phyloP scores from a whole-genome alignment of 192 early-diverging fungal species.

The Mortierella antarctica region DNA sequence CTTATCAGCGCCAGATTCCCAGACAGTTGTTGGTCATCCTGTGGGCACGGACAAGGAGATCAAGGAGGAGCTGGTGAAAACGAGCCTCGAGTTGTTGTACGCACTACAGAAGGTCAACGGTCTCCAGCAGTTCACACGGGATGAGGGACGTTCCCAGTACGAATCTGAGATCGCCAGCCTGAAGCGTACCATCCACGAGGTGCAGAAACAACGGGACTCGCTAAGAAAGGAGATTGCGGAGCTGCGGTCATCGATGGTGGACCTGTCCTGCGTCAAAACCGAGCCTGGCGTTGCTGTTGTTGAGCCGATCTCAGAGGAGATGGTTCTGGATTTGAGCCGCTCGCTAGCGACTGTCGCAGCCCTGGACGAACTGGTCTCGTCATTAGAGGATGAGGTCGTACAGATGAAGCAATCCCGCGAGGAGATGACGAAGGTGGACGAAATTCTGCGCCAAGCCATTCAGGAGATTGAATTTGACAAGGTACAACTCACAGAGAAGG shows the following conservation, averaged over 20 bases:
- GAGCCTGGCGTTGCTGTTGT: background rate
- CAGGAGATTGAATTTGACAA: background rate
- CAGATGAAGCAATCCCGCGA: background rate
- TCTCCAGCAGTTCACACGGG: too few species aligned
- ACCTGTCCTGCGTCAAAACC: background rate
- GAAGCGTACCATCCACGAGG: too few species aligned
- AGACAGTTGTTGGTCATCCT: too few species aligned
- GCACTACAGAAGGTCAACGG: too few species aligned
- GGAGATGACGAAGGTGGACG: background rate
- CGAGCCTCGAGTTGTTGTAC: too few species aligned
- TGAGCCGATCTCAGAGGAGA: background rate
- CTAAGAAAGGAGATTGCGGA: background rate
- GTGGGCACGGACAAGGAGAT: too few species aligned
- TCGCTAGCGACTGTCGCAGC: slow-evolving; percentile 2
- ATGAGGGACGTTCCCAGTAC: too few species aligned
- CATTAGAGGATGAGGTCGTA: slow-evolving; percentile 11
- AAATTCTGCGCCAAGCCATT: slow-evolving; percentile 1
- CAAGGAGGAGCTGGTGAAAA: too few species aligned
- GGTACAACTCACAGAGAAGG: slow-evolving; percentile 3
- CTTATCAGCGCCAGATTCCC: too few species aligned
- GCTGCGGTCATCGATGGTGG: background rate
- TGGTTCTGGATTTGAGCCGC: background rate
- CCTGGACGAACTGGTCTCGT: background rate
- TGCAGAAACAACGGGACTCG: too few species aligned
- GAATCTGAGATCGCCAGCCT: too few species aligned